Conservation (phyloP, 2,329 filamentous ascomycete species). For the Cytospora chrysosperma region DNA sequence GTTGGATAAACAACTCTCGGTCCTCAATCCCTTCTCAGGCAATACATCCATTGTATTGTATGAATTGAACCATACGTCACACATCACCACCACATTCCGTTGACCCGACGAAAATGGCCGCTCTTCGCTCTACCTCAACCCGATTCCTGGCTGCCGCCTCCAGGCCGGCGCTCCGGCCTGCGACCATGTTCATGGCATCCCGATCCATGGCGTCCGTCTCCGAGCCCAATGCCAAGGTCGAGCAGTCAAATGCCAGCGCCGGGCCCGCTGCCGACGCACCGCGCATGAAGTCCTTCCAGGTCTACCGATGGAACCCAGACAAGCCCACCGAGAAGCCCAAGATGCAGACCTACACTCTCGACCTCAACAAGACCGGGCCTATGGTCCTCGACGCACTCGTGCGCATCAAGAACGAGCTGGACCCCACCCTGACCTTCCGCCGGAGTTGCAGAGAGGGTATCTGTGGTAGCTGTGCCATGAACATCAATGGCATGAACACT, state of each 20-base stretch:
- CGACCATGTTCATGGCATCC: conserved; percentile 35
- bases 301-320: conserved; percentile 99
- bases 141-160: conserved; percentile 50
- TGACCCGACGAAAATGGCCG: conserved; percentile 48
- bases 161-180: conserved; percentile 42
- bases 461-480: conserved; percentile 98
- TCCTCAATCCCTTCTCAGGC: not conserved
- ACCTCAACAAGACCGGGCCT: conserved; percentile 97
- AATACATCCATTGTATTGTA: not conserved
- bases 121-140: conserved; percentile 58
- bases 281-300: conserved; percentile 89
- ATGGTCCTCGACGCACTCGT: conserved; percentile 98
- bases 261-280: conserved; percentile 60
- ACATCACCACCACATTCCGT: not conserved
- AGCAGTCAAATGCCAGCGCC: conserved; percentile 17
- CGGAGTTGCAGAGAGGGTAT: conserved; percentile 97
- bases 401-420: conserved; percentile 98
- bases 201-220: conserved; percentile 57
- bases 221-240: conserved; percentile 43
- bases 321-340: conserved; percentile 85
- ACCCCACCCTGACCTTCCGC: conserved; percentile 94
- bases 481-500: conserved; percentile 98
- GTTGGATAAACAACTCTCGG: not conserved
- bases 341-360: conserved; percentile 94
- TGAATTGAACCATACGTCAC: conserved; percentile 3